phyloP scores from a whole-genome alignment of 306 rosid genomes.

The Ochetophila trinervis region DNA sequence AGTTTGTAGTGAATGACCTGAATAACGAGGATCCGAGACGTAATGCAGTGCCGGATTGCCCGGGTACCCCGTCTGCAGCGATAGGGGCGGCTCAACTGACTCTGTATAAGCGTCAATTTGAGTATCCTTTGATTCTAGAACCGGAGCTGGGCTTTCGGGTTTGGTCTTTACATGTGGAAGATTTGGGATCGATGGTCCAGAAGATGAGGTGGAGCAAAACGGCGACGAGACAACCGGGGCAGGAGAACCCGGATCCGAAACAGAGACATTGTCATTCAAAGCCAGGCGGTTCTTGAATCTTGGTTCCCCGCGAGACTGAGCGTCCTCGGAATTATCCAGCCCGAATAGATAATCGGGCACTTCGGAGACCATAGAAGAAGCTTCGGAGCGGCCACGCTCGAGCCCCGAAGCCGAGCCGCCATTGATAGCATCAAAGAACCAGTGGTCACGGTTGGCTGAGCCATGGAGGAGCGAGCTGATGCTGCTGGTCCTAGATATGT shows the following conservation, averaged over 20 bases:
- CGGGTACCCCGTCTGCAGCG: constrained; percentile 27
- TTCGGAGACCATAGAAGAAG: constrained; percentile 80
- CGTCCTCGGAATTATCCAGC: constrained; percentile 66
- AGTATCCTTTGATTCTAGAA: constrained; percentile 29
- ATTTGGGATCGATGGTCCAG: constrained; percentile 47
- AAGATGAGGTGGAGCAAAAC: constrained; percentile 51
- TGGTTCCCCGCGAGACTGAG: constrained; percentile 32
- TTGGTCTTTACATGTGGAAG: constrained; percentile 84
- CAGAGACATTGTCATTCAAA: constrained; percentile 44
- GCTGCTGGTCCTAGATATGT: constrained; percentile 49
- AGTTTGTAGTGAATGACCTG: constrained; percentile 39
- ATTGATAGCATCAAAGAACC: constrained; percentile 92
- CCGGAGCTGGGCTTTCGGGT: constrained; percentile 36
- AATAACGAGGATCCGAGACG: constrained; percentile 30
- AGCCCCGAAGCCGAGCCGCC: constrained; percentile 47
- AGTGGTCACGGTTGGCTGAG: constrained; percentile 72
- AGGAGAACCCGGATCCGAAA: constrained; percentile 84
- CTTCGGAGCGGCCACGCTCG: constrained; percentile 83
- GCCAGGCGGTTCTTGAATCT: constrained; percentile 36
- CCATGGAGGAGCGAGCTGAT: constrained; percentile 82
- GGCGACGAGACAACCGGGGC: constrained; percentile 52
- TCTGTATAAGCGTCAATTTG: constrained; percentile 27
- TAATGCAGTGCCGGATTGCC: constrained; percentile 39
- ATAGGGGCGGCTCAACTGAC: constrained; percentile 20
- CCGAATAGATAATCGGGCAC: constrained; percentile 92